Evolutionary conservation across 257 asterid species (phyloP).

Genomic region (Nyctanthes arbortristis): DNA sequence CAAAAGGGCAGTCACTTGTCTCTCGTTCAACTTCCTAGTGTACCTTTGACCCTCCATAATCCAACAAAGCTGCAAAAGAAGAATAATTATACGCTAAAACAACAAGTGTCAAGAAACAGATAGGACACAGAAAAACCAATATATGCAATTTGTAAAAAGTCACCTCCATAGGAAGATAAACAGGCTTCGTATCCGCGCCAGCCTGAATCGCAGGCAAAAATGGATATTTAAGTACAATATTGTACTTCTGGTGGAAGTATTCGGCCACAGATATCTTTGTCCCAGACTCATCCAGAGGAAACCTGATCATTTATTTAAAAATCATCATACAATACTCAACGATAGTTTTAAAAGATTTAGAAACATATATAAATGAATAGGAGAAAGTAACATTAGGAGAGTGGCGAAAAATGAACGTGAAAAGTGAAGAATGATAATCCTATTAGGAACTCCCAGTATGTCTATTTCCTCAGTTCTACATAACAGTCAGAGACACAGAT

Average conservation of each 20-base stretch:
- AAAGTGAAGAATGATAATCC: not conserved
- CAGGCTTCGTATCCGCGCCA: slow-evolving; percentile 61
- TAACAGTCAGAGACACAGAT: not conserved
- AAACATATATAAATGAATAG: not conserved
- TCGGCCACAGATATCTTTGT: slow-evolving; percentile 35
- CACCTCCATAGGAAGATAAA: slow-evolving; percentile 88
- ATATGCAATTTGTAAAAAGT: not conserved
- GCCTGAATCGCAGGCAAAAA: slow-evolving; percentile 63
- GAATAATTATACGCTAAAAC: not conserved
- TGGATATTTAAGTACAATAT: slow-evolving; percentile 32
- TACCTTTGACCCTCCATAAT: slow-evolving; percentile 69
- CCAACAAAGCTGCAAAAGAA: slow-evolving; percentile 43
- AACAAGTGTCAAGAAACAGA: not conserved
- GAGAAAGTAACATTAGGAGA: not conserved
- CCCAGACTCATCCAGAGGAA: slow-evolving; percentile 48
- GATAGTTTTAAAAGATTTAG: not conserved
- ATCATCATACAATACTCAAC: not conserved
- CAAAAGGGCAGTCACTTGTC: slow-evolving; percentile 64
- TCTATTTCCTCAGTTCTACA: not conserved
- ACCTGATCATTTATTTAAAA: slow-evolving; percentile 40
- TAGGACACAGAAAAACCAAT: not conserved
- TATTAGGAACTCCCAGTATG: not conserved
- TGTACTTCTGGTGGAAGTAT: slow-evolving; percentile 54
- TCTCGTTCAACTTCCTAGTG: slow-evolving; percentile 48
- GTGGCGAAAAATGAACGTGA: not conserved